Conservation (phyloP, 495 filamentous ascomycete species). For the Corynascus novoguineensis region DNA sequence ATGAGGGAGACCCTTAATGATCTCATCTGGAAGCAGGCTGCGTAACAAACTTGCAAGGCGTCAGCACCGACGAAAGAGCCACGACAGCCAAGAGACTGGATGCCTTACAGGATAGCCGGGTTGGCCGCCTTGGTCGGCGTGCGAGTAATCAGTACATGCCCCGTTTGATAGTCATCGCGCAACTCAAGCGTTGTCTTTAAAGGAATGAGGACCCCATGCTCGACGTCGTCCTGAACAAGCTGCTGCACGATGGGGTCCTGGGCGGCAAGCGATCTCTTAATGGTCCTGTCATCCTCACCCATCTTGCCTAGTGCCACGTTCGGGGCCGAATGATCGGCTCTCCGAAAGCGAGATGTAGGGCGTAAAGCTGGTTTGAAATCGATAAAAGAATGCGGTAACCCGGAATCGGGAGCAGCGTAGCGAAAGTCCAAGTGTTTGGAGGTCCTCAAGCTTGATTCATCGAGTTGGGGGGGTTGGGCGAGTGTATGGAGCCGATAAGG, state of each 20-base stretch:
- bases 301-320: conserved; percentile 15
- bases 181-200: conserved; percentile 53
- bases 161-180: conserved; percentile 41
- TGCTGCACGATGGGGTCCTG: conserved; percentile 29
- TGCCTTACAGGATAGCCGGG: conserved; percentile 48
- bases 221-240: conserved; percentile 27
- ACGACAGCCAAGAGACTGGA: conserved; percentile 8
- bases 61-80: background rate
- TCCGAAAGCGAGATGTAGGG: background rate
- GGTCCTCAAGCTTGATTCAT: background rate
- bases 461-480: background rate
- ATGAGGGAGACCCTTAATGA: conserved; percentile 63
- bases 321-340: background rate
- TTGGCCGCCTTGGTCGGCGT: conserved; percentile 50
- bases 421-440: background rate
- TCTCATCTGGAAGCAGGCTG: conserved; percentile 48
- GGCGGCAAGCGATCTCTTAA: conserved; percentile 20
- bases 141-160: conserved; percentile 48
- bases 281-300: conserved; percentile 24
- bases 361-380: background rate
- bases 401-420: background rate
- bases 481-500: background rate
- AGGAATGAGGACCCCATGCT: conserved; percentile 44
- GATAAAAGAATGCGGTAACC: background rate
- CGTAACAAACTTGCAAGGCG: conserved; percentile 39